phyloP scores from a whole-genome alignment of 2,329 filamentous ascomycete genomes.

The Periconia sp. region DNA sequence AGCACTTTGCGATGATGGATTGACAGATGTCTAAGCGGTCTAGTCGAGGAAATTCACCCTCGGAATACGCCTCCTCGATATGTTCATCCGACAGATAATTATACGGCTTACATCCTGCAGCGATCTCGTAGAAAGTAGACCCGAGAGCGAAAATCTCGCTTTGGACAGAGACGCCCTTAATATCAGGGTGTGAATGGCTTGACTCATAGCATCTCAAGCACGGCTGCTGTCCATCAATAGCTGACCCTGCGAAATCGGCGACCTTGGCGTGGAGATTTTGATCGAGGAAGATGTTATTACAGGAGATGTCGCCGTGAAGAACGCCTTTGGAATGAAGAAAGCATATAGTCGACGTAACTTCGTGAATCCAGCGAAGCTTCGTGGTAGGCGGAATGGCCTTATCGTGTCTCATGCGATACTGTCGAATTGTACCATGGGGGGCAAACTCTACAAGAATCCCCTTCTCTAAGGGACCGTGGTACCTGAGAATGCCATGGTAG shows the following conservation, averaged over 20 bases:
- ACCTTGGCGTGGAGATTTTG: constrained; percentile 8
- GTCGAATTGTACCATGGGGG: constrained; percentile 4
- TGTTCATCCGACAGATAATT: constrained; percentile 2
- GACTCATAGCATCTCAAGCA: constrained; percentile 6
- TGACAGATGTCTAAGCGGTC: background rate
- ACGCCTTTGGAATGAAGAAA: constrained; percentile 8
- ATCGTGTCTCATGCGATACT: constrained; percentile 2
- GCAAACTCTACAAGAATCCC: constrained; percentile 5
- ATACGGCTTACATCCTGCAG: constrained; percentile 10
- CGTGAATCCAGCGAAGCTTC: constrained; percentile 9
- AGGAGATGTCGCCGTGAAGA: constrained; percentile 10
- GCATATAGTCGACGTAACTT: constrained; percentile 3
- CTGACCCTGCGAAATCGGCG: constrained; percentile 11
- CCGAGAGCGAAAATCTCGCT: constrained; percentile 15
- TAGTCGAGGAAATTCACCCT: constrained; percentile 5
- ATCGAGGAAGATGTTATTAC: constrained; percentile 12
- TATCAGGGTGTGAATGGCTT: constrained; percentile 2
- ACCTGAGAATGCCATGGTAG: constrained; percentile 6
- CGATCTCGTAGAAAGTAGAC: constrained; percentile 15
- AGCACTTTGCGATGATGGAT: constrained; percentile 5
- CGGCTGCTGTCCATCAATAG: constrained; percentile 9
- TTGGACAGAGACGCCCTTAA: constrained; percentile 2
- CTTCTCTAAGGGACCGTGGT: constrained; percentile 1
- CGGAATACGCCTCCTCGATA: constrained; percentile 3
- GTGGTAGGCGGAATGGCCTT: constrained; percentile 1